Conservation (phyloP, 202 grass and related monocot genomes). For the Alloteropsis angusta region DNA sequence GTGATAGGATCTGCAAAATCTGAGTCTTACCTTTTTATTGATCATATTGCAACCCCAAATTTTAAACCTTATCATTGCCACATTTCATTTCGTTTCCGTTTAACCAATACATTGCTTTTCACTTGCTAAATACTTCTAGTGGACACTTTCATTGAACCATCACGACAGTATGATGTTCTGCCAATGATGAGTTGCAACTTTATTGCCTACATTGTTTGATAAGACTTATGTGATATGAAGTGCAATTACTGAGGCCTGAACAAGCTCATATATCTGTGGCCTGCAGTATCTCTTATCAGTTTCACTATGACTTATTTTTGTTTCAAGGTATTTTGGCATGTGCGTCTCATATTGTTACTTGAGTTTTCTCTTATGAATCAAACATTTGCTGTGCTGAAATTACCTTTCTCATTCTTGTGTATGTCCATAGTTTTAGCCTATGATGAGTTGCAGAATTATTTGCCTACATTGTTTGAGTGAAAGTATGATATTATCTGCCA, state of each 20-base stretch:
- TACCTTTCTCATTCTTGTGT: background rate
- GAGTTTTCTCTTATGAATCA: background rate
- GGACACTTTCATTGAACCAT: background rate
- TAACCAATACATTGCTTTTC: background rate
- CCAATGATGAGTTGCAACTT: conserved; percentile 23
- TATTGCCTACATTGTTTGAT: conserved; percentile 39
- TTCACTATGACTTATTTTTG: background rate
- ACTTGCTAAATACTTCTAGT: background rate
- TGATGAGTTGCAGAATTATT: conserved; percentile 19
- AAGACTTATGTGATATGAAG: conserved; percentile 1
- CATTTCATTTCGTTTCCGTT: background rate
- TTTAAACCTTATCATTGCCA: background rate
- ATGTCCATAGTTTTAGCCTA: background rate
- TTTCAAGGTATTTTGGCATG: background rate
- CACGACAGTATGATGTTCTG: background rate
- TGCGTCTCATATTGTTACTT: background rate
- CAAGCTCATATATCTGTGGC: background rate
- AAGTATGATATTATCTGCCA: conserved; percentile 11
- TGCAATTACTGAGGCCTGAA: conserved; percentile 28
- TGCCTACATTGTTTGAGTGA: conserved; percentile 30
- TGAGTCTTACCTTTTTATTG: background rate
- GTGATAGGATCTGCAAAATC: conserved; percentile 17
- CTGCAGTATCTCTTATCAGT: background rate
- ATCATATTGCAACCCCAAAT: background rate
- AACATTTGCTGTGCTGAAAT: background rate